Conservation (phyloP, 805 yeast species). For the Suhomyces vadensis region DNA sequence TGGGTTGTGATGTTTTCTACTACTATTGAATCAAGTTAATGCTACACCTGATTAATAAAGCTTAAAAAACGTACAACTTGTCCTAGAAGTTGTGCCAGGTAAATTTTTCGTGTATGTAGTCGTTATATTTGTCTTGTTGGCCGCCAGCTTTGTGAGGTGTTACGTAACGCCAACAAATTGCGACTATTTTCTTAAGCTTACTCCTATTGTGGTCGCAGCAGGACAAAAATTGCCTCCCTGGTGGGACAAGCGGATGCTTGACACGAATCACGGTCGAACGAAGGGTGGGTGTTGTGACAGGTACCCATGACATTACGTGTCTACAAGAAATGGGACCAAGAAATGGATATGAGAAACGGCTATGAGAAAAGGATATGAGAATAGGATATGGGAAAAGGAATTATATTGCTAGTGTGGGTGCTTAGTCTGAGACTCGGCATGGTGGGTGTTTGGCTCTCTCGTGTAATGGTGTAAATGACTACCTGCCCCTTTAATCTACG, state of each 20-base stretch:
- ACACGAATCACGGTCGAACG: background rate
- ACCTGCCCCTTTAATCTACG: background rate
- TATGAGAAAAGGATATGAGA: no score
- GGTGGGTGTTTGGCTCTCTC: background rate
- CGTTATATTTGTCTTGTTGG: conserved; percentile 3
- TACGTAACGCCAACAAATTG: conserved; percentile 2
- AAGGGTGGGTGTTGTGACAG: background rate
- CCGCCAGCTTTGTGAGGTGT: conserved; percentile 3
- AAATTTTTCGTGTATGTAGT: conserved; percentile 6
- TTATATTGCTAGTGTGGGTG: no score
- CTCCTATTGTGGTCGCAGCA: conserved; percentile 6
- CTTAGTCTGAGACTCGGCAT: no score
- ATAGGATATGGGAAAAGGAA: no score
- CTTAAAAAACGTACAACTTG: background rate
- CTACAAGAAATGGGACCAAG: background rate
- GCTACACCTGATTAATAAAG: background rate
- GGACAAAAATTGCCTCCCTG: background rate
- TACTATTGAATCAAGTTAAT: background rate
- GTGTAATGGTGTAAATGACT: no score
- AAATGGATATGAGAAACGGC: background rate
- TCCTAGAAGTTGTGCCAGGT: background rate
- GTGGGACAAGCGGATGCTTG: background rate
- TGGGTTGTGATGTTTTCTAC: background rate
- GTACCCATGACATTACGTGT: no score
- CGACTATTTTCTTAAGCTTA: background rate